These are phyloP conservation scores for Pugionium dolabratum DNA, from an alignment of 345 rosid species.

Conservation along the genomic window DNA sequence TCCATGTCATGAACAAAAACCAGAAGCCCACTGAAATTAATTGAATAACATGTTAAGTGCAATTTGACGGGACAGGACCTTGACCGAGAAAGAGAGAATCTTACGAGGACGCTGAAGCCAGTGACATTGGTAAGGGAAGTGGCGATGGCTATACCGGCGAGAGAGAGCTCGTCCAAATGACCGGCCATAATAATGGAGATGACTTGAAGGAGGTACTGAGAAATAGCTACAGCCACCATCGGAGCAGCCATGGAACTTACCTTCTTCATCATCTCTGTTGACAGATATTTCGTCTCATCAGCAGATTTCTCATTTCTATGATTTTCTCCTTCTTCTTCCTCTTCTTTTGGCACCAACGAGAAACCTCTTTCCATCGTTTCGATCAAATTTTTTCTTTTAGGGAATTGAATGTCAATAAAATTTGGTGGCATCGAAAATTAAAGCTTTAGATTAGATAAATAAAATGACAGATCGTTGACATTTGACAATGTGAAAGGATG, in stretches of 20 bases:
- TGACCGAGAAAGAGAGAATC: not conserved
- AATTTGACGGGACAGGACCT: too few species aligned
- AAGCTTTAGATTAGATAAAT: not conserved
- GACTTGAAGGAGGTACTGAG: constrained; percentile 38
- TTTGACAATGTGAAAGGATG: not conserved
- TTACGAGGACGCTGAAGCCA: constrained; percentile 42
- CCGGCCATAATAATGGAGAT: constrained; percentile 40
- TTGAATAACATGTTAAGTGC: too few species aligned
- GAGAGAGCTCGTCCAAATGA: constrained; percentile 40
- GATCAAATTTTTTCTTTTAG: not conserved
- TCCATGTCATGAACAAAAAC: too few species aligned
- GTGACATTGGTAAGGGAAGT: constrained; percentile 40
- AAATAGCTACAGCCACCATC: constrained; percentile 41
- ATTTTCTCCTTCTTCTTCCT: constrained; percentile 16
- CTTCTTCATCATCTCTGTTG: constrained; percentile 35
- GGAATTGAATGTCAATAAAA: not conserved
- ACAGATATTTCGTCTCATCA: constrained; percentile 11
- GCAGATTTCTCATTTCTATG: not conserved
- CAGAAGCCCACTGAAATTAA: too few species aligned
- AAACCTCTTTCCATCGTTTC: constrained; percentile 27
- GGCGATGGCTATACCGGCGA: constrained; percentile 38
- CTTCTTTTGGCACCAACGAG: constrained; percentile 24
- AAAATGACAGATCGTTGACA: constrained; percentile 1
- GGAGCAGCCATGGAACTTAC: constrained; percentile 42
- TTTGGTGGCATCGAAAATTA: not conserved